Conservation (phyloP, 805 yeast species). For the Ogataea methanolica region DNA sequence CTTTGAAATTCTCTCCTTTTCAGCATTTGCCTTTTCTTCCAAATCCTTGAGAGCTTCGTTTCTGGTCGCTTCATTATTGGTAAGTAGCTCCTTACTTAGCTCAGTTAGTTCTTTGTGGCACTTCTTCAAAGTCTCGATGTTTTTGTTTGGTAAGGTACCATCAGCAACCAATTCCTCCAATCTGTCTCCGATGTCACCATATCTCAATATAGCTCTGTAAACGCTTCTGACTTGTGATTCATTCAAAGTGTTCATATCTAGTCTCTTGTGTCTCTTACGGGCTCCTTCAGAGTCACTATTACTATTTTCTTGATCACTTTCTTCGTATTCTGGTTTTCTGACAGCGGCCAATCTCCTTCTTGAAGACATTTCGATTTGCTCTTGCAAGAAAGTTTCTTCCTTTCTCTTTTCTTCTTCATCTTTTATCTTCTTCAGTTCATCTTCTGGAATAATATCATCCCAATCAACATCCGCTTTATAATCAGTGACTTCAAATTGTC, state of each 20-base stretch:
- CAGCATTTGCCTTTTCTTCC: constrained; percentile 56
- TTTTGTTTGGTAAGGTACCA: constrained; percentile 81
- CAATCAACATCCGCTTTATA: constrained; percentile 97
- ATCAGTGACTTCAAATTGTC: constrained; percentile 97
- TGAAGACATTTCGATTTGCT: constrained; percentile 83
- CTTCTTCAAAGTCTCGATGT: constrained; percentile 70
- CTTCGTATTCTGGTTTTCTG: constrained; percentile 43
- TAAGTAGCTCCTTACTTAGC: constrained; percentile 55
- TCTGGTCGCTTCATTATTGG: constrained; percentile 63
- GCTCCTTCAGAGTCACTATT: constrained; percentile 37
- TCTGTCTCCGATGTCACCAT: constrained; percentile 70
- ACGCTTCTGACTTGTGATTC: constrained; percentile 86
- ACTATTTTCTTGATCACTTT: constrained; percentile 33
- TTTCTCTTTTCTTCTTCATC: constrained; percentile 84
- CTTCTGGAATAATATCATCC: constrained; percentile 98
- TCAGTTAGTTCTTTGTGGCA: constrained; percentile 70
- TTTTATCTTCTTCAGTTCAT: constrained; percentile 80
- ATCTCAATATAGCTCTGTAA: constrained; percentile 74
- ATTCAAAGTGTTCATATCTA: constrained; percentile 51
- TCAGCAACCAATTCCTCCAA: constrained; percentile 89
- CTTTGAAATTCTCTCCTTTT: constrained; percentile 36
- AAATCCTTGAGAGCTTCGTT: constrained; percentile 48
- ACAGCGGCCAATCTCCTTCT: constrained; percentile 70
- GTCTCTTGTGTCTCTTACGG: constrained; percentile 32
- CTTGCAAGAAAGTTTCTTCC: constrained; percentile 82